Evolutionary conservation across 306 rosid genomes (phyloP), one percentile per base, ranked within the genome.

Genomic region (Sesbania bispinosa): DNA sequence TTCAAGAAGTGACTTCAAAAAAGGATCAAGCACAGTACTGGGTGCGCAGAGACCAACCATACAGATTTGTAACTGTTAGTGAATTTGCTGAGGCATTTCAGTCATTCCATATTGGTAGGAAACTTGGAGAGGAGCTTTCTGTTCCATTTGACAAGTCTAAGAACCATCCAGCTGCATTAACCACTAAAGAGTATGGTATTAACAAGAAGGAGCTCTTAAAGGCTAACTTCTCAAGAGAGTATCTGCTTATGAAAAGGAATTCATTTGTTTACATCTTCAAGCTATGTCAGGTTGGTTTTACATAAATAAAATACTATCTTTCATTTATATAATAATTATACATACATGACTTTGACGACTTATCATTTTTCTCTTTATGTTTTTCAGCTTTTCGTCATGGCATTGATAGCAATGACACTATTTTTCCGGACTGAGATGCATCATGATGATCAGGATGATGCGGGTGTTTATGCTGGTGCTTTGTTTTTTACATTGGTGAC

Each of bases 351-450:
- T 50, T 77, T 60, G 45, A 66, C 50, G n/a, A n/a, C n/a, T 19
- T 19, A 24, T 18, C 13, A 15, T 19, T n/a, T 69, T 38, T 7
- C 6, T 33, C 59, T 67, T 78, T 45, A 19, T 78, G 30, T 18
- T 76, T 73, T 68, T 29, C 74, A 91, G 98, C 82, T 88, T 11
- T 26, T 60, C 6, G 2, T 83, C 36, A 65, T 86, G 88, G 89
- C 88, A 3, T 6, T 89, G 35, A 46, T 92, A 39, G 24, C 85
- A 6, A 43, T 79, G 79, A 93, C 96, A 8, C 54, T 88, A 0
- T 88, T 93, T 80, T 4, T 87, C 4, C 83, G 96, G 29, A 93
- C 98, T 10, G 76, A 85, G 70, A 90, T 93, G 98, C 90, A 74
- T 57, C 89, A 6, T 11, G 2, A 51, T 0, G 6, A 64, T 46